Conservation (phyloP, 2,329 filamentous ascomycete species). For the Botrytis cinerea region DNA sequence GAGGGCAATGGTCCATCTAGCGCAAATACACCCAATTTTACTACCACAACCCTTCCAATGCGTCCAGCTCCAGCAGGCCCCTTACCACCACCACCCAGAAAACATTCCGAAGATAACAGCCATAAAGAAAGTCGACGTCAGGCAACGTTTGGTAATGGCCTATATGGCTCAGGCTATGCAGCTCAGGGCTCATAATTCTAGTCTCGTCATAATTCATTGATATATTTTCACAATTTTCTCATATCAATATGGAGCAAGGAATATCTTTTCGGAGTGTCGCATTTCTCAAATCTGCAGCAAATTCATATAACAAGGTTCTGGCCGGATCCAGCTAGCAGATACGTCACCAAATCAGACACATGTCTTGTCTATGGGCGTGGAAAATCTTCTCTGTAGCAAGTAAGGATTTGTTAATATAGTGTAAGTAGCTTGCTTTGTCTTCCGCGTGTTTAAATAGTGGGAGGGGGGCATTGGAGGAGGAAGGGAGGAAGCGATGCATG, state of each 20-base stretch:
- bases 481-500: not conserved
- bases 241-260: slow-evolving; percentile 13
- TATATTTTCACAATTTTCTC: slow-evolving; percentile 15
- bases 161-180: slow-evolving; percentile 34
- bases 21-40: slow-evolving; percentile 54
- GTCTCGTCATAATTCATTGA: slow-evolving; percentile 3
- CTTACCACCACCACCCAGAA: slow-evolving; percentile 59
- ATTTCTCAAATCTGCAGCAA: slow-evolving; percentile 13
- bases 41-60: slow-evolving; percentile 56
- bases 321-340: not conserved
- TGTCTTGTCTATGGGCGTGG: slow-evolving; percentile 5
- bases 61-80: slow-evolving; percentile 59
- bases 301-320: slow-evolving; percentile 3
- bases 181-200: slow-evolving; percentile 9
- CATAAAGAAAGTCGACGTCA: slow-evolving; percentile 54
- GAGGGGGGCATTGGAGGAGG: not conserved
- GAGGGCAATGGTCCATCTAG: slow-evolving; percentile 45
- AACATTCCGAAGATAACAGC: slow-evolving; percentile 50
- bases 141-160: slow-evolving; percentile 51
- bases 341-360: not conserved
- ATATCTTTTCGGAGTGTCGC: slow-evolving; percentile 15
- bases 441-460: not conserved
- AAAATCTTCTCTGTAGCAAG: slow-evolving; percentile 12
- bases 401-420: slow-evolving; percentile 4
- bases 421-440: slow-evolving; percentile 6